A percentile compares a stretch with the other conserved stretches of the same genome.
Evolutionary conservation across 163 green algal species (phyloP).

Genomic region (Chlorella variabilis): DNA sequence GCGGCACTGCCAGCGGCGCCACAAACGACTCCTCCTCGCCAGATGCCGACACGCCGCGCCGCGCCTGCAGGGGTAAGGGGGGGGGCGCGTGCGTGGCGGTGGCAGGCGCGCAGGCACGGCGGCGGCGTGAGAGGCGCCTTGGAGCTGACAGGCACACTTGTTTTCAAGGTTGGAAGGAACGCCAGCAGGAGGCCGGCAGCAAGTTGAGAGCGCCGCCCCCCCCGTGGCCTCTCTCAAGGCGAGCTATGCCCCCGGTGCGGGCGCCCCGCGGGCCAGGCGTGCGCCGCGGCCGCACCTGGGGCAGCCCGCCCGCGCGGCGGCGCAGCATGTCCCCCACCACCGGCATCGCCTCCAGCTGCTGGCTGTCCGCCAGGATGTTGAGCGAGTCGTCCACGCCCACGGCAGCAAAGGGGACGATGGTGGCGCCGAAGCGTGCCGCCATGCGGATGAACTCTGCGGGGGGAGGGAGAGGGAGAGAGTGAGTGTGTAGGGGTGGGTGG

Average conservation of each 20-base stretch:
- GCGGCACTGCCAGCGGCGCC: constrained; percentile 65
- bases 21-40: constrained; percentile 74
- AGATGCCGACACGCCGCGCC: constrained; percentile 24
- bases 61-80: constrained; percentile 10
- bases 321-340: constrained; percentile 67
- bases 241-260: no score
- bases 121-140: no score
- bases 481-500: neutral
- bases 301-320: constrained; percentile 25
- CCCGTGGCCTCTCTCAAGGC: no score
- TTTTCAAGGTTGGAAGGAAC: no score
- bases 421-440: constrained; percentile 84
- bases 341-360: constrained; percentile 75
- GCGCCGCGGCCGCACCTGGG: constrained; percentile 33
- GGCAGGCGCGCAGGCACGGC: no score
- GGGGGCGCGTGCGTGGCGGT: neutral
- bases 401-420: constrained; percentile 91
- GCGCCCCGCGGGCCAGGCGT: no score
- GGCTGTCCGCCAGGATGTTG: constrained; percentile 63
- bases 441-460: constrained; percentile 90
- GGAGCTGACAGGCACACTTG: no score
- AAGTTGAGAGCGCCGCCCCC: no score
- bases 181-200: no score
- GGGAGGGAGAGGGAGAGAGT: neutral
- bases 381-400: constrained; percentile 88